Evolutionary conservation across 306 rosid species (phyloP), one percentile per base, ranked within the genome.

Genomic region (Prunus dulcis): DNA sequence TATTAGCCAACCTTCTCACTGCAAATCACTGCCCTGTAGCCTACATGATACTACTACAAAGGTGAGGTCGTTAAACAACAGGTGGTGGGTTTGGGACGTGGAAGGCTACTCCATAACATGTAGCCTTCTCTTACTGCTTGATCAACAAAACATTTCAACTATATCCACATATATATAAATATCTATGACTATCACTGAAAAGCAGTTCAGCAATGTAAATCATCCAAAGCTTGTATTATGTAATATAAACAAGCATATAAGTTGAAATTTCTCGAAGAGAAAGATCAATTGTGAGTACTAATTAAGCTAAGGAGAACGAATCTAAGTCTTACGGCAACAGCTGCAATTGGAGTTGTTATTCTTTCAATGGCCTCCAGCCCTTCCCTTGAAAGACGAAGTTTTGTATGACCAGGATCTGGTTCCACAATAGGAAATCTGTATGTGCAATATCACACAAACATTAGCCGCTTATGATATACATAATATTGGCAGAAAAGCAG

Each of bases 351-450:
- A 67, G 81, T 94, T 9, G 86, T 89, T 77, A 92, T 90, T 84
- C 85, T 89, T 86, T 86, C 80, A 68, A 94, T 89, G 61, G 88
- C 97, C 88, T 90, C 92, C 91, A 94, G 82, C 27, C 98, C 97
- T 83, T 89, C 96, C 79, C 89, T 85, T 64, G 98, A 88, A 85
- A 94, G 91, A 53, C 89, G 96, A 78, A 94, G 97, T 74, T 90
- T 94, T 63, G 98, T 94, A 71, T 94, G 97, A 62, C 89, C 92
- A 66, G 92, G 91, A 84, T 92, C 98, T 64, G 96, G 98, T 84
- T 90, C 97, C 69, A 94, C 91, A 64, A 94, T 94, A 20, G 98
- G 95, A 84, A 92, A 92, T 73, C 97, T 94, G 89, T 45, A 71
- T 8, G 72, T 34, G 65, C 68, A 74, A 76, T 73, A 78, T 25